Evolutionary conservation across 2,329 filamentous ascomycete species (phyloP).

Genomic region (Drechslerella coelobrocha): DNA sequence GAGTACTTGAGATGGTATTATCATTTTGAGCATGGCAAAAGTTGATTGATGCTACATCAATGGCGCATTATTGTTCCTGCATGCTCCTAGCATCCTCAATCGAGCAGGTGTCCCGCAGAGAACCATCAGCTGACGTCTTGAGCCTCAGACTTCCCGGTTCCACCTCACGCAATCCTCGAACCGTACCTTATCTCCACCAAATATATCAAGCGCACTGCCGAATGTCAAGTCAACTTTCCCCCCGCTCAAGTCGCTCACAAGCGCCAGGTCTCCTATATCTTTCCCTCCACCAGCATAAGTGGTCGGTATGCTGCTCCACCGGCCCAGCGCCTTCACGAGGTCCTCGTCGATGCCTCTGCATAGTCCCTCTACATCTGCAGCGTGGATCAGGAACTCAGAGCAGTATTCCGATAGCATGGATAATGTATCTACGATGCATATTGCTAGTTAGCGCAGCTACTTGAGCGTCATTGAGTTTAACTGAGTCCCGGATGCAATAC

Average conservation of each 20-base stretch:
- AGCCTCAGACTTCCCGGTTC: conserved; percentile 65
- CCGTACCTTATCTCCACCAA: conserved; percentile 83
- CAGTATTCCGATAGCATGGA: conserved; percentile 67
- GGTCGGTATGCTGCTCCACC: conserved; percentile 90
- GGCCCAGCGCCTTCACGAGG: conserved; percentile 75
- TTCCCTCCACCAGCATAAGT: conserved; percentile 96
- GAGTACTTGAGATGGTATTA: too few relatives aligned
- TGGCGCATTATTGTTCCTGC: too few relatives aligned
- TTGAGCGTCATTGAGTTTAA: not conserved
- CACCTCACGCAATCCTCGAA: conserved; percentile 89
- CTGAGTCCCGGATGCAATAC: conserved; percentile 60
- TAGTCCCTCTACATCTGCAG: conserved; percentile 93
- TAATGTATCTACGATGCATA: conserved; percentile 51
- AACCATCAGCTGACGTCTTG: too few relatives aligned
- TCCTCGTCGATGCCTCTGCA: conserved; percentile 89
- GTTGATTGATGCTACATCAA: not conserved
- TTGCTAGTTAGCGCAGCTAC: not conserved
- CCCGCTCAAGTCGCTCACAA: conserved; percentile 77
- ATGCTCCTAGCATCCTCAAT: too few relatives aligned
- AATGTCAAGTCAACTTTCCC: conserved; percentile 93
- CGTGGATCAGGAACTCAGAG: conserved; percentile 95
- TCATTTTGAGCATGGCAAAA: too few relatives aligned
- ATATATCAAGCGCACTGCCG: conserved; percentile 93
- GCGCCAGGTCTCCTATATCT: conserved; percentile 78
- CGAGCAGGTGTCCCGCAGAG: too few relatives aligned